Base-by-base conservation (phyloP, 2,329 filamentous ascomycete genomes). In the Fusarium sp. region DNA sequence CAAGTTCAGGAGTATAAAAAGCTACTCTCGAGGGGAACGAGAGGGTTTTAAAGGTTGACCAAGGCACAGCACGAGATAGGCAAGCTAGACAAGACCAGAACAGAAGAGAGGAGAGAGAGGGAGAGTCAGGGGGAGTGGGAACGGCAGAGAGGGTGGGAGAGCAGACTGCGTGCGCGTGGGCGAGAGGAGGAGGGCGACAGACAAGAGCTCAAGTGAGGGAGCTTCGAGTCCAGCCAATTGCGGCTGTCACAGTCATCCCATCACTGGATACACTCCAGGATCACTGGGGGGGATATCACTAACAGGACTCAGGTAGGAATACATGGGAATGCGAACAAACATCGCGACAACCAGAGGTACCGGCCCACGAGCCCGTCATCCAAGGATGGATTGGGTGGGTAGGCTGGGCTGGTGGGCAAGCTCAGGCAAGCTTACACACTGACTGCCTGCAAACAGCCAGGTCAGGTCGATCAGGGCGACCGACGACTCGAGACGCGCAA, bases 211-310 rank as follows among this genome's bases (percentile, higher is more conserved):
- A 37, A 67, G 66, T 60, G 69, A 62, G 72, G 74, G 72, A 74
- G 72, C 72, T 70, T 54, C 30, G 20, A 39, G 39, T 45, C 34
- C 72, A 75, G 58, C 72, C 72, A 75, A 75, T 75, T 75, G 66
- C 72, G 30, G 67, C 32, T 62, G 63, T 41, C 52, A 60, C 62
- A 64, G 60, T 72, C 68, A 72, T 75, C 68, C 65, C 68, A 70
- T 74, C 68, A 75, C 72, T 75, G 69, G 72, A 63, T 64, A 75
- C 72, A 74, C 72, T 75, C 72, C 72, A 75, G 69, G 69, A 63
- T 50, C 57, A 30, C 57, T 57, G 65, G 68, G 56, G 52, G 25
- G 62, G 59, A 60, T 59, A 68, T 75, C 72, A 73, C 72, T 75
- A 75, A 75, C 72, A 16, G 50, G 48, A 57, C 35, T 65, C 66